Base-by-base conservation (phyloP, 352 stramenopile species). In the Phytophthora citricola region DNA sequence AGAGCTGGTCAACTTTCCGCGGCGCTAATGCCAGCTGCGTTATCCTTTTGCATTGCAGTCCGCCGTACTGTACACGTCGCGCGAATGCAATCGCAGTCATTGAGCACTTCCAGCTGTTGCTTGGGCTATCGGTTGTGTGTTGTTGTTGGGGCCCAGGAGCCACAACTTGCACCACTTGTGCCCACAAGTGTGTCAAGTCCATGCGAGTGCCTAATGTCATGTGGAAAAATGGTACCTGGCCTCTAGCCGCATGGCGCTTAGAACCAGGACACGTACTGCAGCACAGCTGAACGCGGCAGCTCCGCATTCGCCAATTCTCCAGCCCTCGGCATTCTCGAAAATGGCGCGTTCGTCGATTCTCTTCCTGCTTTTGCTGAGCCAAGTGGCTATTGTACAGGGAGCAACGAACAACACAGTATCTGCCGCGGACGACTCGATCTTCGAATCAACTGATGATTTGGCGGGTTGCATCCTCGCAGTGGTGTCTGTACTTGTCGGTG, bases 401-500 rank as follows among this genome's bases (percentile, higher is more conserved):
- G 20, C 55, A 40, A 24, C 38, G 8, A 71, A 71, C 15, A 41
- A 4, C 41, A 70, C 50, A 3, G 20, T n/a, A 29, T 58, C 52
- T 44, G 10, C 41, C n/a, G 34, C 51, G 14, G 47, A 56, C 8
- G 55, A 76, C 10, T 79, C 71, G 5, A 73, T 76, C 43, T 79
- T 76, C 50, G 63, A 71, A 14, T 69, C 71, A 14, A 63, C 65
- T 14, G 43, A 66, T 20, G 63, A 63, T 11, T 41, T 79, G 20
- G 69, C 60, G 4, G 61, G 51, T 0, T 64, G 41, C 34, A 73
- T 83, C 15, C 40, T 80, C 32, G 58, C 69, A 17, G 58, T 80
- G 26, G 50, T 84, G 10, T 54, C 71, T 2, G 53, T 80, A 31
- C 43, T 79, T 2, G 54, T 73, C 12, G 77, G 77, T 29, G 59